Percentiles rank a stretch among this genome's conserved stretches.
These are phyloP conservation scores for Malassezia arunalokei DNA, from an alignment of 1,284 basidiomycete genomes.

Conservation along the genomic window DNA sequence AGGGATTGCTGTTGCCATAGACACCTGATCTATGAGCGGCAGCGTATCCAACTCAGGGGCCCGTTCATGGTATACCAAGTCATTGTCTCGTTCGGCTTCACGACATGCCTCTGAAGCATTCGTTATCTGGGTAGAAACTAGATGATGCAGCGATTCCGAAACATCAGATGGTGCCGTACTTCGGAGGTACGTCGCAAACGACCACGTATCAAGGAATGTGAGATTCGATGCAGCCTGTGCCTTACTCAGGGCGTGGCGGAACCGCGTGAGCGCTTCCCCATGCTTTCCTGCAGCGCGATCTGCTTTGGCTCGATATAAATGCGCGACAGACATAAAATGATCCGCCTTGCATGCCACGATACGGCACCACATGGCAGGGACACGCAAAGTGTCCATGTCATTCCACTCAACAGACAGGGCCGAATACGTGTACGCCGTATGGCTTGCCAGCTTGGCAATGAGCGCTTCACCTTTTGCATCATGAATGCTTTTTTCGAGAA, in stretches of 20 bases:
- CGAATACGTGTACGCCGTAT: constrained; percentile 68
- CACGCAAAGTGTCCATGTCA: constrained; percentile 68
- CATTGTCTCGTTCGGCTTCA: constrained; percentile 77
- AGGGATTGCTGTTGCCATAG: constrained; percentile 65
- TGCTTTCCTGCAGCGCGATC: constrained; percentile 68
- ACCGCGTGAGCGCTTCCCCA: constrained; percentile 71
- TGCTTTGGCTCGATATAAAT: constrained; percentile 71
- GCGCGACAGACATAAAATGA: constrained; percentile 71
- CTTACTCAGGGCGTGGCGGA: constrained; percentile 63
- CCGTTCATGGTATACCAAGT: constrained; percentile 94
- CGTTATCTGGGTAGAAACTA: constrained; percentile 69
- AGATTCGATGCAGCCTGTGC: constrained; percentile 73
- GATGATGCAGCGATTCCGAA: constrained; percentile 62
- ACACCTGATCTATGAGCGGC: constrained; percentile 64
- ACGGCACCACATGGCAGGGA: constrained; percentile 4
- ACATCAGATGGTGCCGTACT: constrained; percentile 81
- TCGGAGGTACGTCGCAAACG: constrained; percentile 49
- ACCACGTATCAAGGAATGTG: background rate
- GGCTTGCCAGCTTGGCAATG: constrained; percentile 71
- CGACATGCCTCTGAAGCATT: constrained; percentile 64
- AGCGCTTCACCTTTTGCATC: constrained; percentile 54
- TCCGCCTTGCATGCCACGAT: constrained; percentile 67
- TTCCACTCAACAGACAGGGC: constrained; percentile 75
- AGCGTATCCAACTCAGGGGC: constrained; percentile 69
- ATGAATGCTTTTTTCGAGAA: constrained; percentile 71